Evolutionary conservation across 2,329 filamentous ascomycete species (phyloP).

Genomic region (Penicillium sp.): DNA sequence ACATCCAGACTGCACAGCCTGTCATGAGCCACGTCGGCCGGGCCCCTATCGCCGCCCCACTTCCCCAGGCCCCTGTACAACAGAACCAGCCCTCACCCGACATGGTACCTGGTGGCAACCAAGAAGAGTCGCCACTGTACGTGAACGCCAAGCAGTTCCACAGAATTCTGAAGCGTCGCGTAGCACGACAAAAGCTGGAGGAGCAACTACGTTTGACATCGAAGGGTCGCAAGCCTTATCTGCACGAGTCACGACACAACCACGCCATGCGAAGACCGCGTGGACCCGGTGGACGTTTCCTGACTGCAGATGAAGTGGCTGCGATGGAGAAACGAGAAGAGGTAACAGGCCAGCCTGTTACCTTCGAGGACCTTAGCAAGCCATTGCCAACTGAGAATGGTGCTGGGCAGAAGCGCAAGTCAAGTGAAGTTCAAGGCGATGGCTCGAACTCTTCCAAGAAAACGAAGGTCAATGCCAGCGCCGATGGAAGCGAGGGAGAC

Average conservation of each 20-base stretch:
- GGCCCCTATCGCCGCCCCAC: constrained; percentile 50
- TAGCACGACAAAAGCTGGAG: constrained; percentile 89
- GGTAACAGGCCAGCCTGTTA: constrained; percentile 16
- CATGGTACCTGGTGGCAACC: constrained; percentile 62
- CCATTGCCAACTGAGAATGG: constrained; percentile 31
- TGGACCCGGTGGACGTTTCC: constrained; percentile 88
- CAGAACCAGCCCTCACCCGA: constrained; percentile 75
- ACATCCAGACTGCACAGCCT: constrained; percentile 68
- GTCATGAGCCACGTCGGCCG: constrained; percentile 69
- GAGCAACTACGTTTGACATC: constrained; percentile 87
- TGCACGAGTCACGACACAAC: constrained; percentile 96
- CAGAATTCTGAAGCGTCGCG: constrained; percentile 87
- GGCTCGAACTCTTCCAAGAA: constrained; percentile 47
- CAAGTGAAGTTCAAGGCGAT: constrained; percentile 46
- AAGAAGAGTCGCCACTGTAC: constrained; percentile 89
- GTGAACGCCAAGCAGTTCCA: constrained; percentile 99
- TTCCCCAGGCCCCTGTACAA: constrained; percentile 59
- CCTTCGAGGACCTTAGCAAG: constrained; percentile 35
- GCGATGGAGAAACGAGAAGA: constrained; percentile 71
- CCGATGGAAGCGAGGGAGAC: constrained; percentile 54
- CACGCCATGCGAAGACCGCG: constrained; percentile 95
- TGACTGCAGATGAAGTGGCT: constrained; percentile 94
- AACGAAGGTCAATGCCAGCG: constrained; percentile 50
- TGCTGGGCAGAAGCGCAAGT: constrained; percentile 51
- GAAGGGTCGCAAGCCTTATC: constrained; percentile 93